Percentiles rank a stretch among this genome's conserved stretches.
These are phyloP conservation scores for Coniella lustricola DNA, from an alignment of 2,329 filamentous ascomycete species.

Conservation along the genomic window DNA sequence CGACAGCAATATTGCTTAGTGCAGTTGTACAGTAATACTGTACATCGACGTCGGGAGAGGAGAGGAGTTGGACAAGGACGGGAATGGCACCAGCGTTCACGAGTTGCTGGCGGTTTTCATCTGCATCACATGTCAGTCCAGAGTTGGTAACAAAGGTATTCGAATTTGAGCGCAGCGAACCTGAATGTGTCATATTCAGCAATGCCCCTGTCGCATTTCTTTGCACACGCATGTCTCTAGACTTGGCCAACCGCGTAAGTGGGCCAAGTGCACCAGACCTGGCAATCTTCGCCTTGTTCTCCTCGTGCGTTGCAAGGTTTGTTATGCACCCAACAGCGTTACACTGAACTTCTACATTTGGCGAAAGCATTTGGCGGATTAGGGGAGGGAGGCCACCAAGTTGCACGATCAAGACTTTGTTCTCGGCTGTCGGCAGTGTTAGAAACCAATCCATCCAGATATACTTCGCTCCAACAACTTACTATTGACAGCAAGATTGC, in stretches of 20 bases:
- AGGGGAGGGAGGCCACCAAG: constrained; percentile 84
- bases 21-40: constrained; percentile 99
- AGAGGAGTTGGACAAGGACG: constrained; percentile 88
- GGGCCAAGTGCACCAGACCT: constrained; percentile 87
- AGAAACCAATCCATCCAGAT: constrained; percentile 25
- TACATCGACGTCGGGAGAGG: constrained; percentile 89
- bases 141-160: too few relatives aligned
- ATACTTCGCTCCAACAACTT: constrained; percentile 27
- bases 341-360: constrained; percentile 97
- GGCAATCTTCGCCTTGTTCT: constrained; percentile 98
- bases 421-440: constrained; percentile 65
- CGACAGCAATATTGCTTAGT: constrained; percentile 96
- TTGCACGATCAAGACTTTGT: constrained; percentile 93
- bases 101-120: constrained; percentile 95
- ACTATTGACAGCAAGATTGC: constrained; percentile 97
- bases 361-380: constrained; percentile 96
- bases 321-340: constrained; percentile 99
- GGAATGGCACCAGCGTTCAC: constrained; percentile 98
- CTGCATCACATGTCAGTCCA: constrained; percentile 38
- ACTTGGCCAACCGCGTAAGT: constrained; percentile 86
- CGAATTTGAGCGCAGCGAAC: constrained; percentile 40
- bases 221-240: constrained; percentile 97
- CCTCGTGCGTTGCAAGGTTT: constrained; percentile 94
- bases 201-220: constrained; percentile 93
- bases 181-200: constrained; percentile 98